Conservation (phyloP, 164 flowering plant species). For the Sedum album region DNA sequence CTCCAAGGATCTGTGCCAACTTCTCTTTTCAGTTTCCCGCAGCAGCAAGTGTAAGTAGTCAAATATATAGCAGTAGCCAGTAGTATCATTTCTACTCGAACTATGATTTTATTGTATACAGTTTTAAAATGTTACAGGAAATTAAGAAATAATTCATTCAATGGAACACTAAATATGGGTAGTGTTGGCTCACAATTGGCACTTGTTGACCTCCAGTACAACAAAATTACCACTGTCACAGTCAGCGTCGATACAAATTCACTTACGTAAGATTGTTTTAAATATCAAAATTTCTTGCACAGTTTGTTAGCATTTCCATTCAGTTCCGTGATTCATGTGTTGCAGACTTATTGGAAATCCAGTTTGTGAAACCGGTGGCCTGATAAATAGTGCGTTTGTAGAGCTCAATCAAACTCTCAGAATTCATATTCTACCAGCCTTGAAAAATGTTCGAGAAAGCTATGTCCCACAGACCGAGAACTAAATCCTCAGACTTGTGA, state of each 20-base stretch:
- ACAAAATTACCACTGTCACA: too few relatives aligned
- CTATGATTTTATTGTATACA: neutral
- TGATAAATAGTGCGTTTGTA: slow-evolving; percentile 16
- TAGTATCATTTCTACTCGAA: neutral
- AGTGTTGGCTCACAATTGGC: slow-evolving; percentile 28
- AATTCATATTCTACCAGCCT: too few relatives aligned
- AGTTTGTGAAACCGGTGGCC: slow-evolving; percentile 7
- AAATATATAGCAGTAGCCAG: neutral
- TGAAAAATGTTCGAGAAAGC: slow-evolving; percentile 23
- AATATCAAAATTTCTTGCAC: neutral
- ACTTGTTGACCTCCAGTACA: too few relatives aligned
- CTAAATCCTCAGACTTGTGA: slow-evolving; percentile 37
- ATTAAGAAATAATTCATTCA: slow-evolving; percentile 33
- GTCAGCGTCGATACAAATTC: too few relatives aligned
- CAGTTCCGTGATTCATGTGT: neutral
- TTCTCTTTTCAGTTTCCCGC: slow-evolving; percentile 50
- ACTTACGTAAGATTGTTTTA: slow-evolving; percentile 27
- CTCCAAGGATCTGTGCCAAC: slow-evolving; percentile 43
- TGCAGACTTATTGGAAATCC: too few relatives aligned
- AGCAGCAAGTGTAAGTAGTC: too few relatives aligned
- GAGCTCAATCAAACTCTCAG: slow-evolving; percentile 17
- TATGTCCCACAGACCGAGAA: slow-evolving; percentile 24
- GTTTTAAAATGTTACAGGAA: slow-evolving; percentile 19
- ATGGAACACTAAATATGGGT: slow-evolving; percentile 38
- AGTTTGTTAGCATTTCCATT: neutral